phyloP scores from a whole-genome alignment of 2,329 filamentous ascomycete species.

The Apiospora sp. region DNA sequence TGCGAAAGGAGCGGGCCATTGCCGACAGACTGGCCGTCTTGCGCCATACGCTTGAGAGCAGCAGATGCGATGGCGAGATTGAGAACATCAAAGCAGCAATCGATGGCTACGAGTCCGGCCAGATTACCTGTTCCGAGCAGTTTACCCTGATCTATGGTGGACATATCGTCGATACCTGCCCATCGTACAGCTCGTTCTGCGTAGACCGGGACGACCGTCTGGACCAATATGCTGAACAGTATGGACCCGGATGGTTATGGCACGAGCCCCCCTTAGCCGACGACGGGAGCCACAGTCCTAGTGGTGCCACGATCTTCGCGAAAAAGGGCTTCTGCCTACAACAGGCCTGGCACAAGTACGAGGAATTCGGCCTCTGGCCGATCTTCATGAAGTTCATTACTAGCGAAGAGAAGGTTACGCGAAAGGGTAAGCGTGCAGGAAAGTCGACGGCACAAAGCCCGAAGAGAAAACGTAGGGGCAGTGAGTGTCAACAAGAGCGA shows the following conservation, averaged over 20 bases:
- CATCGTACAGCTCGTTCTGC: constrained; percentile 48
- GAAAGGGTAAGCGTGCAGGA: neutral
- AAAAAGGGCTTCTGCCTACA: constrained; percentile 44
- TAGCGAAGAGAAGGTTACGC: constrained; percentile 28
- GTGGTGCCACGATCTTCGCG: constrained; percentile 30
- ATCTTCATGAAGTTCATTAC: constrained; percentile 31
- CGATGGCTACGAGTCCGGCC: constrained; percentile 48
- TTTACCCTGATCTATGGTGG: constrained; percentile 54
- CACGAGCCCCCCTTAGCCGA: constrained; percentile 51
- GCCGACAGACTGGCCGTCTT: constrained; percentile 44
- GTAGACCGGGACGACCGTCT: constrained; percentile 48
- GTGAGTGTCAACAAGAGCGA: constrained; percentile 24
- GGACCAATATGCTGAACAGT: constrained; percentile 44
- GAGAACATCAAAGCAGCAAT: constrained; percentile 53
- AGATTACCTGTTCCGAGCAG: constrained; percentile 48
- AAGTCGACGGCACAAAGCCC: neutral
- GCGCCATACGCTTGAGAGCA: constrained; percentile 40
- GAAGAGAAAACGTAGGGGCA: neutral
- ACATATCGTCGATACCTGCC: constrained; percentile 50
- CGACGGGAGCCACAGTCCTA: constrained; percentile 17
- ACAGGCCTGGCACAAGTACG: constrained; percentile 28
- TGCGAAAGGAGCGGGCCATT: constrained; percentile 41
- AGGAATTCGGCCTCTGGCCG: constrained; percentile 36
- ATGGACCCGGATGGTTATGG: constrained; percentile 55
- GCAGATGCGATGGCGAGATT: constrained; percentile 46